phyloP scores from a whole-genome alignment of 1,284 basidiomycete genomes.

The Anthracocystis setariae region DNA sequence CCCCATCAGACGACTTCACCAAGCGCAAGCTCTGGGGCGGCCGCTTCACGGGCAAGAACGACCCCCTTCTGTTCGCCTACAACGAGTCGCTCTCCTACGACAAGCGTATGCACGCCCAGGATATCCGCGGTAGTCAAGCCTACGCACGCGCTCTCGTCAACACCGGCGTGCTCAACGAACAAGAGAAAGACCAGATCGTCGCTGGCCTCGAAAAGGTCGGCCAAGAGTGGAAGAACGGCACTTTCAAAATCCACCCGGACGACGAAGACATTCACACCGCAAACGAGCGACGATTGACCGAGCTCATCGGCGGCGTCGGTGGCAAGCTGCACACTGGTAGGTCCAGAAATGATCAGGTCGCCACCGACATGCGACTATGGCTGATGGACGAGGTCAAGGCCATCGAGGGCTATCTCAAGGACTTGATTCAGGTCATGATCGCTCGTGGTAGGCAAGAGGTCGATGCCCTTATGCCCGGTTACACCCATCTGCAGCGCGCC shows the following conservation, averaged over 20 bases:
- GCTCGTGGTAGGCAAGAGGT: constrained; percentile 91
- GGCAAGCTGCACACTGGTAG: constrained; percentile 82
- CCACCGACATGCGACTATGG: constrained; percentile 97
- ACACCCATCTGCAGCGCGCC: constrained; percentile 84
- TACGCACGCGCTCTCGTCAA: constrained; percentile 87
- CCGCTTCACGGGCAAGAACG: constrained; percentile 65
- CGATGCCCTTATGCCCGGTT: constrained; percentile 89
- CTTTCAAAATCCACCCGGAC: constrained; percentile 71
- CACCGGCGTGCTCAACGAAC: constrained; percentile 80
- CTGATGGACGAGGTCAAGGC: constrained; percentile 81
- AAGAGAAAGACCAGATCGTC: constrained; percentile 77
- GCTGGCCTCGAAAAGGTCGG: constrained; percentile 81
- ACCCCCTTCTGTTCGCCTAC: constrained; percentile 65
- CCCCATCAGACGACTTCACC: constrained; percentile 59
- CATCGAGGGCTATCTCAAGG: constrained; percentile 79
- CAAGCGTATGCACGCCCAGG: constrained; percentile 88
- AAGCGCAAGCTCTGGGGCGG: constrained; percentile 67
- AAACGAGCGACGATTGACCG: constrained; percentile 91
- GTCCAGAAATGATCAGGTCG: constrained; percentile 96
- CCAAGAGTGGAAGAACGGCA: constrained; percentile 78
- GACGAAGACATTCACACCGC: constrained; percentile 99
- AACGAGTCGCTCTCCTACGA: constrained; percentile 85
- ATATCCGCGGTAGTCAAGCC: constrained; percentile 93
- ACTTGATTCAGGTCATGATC: constrained; percentile 85
- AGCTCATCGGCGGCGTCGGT: constrained; percentile 79